These are phyloP conservation scores for Penicillium sp. DNA, from an alignment of 2,329 filamentous ascomycete genomes.

Conservation along the genomic window DNA sequence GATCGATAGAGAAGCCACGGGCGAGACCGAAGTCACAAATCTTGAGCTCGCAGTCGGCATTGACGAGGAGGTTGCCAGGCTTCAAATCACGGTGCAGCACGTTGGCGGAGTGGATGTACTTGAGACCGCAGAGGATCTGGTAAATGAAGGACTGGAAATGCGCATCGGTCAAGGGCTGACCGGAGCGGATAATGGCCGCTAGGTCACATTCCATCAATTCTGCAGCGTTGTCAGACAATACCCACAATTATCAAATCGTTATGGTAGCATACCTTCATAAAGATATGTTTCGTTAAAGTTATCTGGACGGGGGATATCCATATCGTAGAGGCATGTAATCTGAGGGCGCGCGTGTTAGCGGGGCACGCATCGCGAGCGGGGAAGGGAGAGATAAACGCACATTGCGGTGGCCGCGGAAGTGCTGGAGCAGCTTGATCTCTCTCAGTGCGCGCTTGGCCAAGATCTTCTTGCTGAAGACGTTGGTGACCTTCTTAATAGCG, in stretches of 20 bases:
- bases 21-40: constrained; percentile 98
- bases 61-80: constrained; percentile 93
- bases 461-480: constrained; percentile 99
- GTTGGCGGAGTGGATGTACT: constrained; percentile 99
- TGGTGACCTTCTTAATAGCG: constrained; percentile 99
- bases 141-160: constrained; percentile 99
- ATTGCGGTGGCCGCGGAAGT: constrained; percentile 88
- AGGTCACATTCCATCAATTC: constrained; percentile 99
- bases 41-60: constrained; percentile 98
- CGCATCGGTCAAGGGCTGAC: constrained; percentile 93
- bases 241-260: background rate
- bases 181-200: constrained; percentile 94
- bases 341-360: constrained; percentile 46
- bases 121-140: constrained; percentile 96
- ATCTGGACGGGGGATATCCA: constrained; percentile 95
- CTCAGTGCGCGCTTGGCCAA: constrained; percentile 94
- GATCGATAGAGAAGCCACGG: constrained; percentile 92
- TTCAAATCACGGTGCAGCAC: constrained; percentile 96
- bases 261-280: constrained; percentile 71
- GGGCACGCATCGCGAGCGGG: constrained; percentile 1
- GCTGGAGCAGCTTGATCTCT: constrained; percentile 97
- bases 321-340: constrained; percentile 99
- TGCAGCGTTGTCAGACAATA: constrained; percentile 37
- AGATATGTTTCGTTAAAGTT: constrained; percentile 99
- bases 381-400: constrained; percentile 43